Evolutionary conservation across 345 rosid genomes (phyloP).

Genomic region (Salix suchowensis): DNA sequence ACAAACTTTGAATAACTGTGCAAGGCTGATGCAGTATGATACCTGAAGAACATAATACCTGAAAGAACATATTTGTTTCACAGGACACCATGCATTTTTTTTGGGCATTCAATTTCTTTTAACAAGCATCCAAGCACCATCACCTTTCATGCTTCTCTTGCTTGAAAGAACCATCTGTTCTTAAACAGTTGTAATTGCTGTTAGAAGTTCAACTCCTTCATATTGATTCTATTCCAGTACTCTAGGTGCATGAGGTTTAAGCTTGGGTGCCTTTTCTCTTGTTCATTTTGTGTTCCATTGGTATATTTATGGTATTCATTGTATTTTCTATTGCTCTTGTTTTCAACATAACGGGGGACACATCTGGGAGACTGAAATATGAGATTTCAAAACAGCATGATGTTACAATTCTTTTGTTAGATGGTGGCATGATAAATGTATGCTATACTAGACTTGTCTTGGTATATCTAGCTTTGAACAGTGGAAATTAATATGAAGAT

Average conservation of each 20-base stretch:
- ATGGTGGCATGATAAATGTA: neutral
- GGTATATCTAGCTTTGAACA: neutral
- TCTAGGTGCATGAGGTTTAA: no score
- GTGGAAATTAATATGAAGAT: neutral
- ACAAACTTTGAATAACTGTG: neutral
- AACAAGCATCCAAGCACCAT: neutral
- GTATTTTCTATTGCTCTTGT: no score
- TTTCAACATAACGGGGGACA: no score
- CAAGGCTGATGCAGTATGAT: neutral
- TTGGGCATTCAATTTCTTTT: neutral
- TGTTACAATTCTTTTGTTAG: neutral
- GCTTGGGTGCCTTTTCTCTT: no score
- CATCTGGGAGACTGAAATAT: no score
- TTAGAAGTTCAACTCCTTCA: neutral
- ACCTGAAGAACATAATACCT: neutral
- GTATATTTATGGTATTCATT: no score
- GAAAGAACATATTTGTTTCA: neutral
- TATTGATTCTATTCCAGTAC: neutral
- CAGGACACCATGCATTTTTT: no score
- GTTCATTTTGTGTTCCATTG: no score
- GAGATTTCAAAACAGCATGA: neutral
- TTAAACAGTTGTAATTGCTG: neutral
- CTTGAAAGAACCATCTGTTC: neutral
- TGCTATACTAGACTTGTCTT: neutral
- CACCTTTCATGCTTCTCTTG: neutral